Conservation (phyloP, 1,139 yeast species). For the Blastobotrys malaysiensis region DNA sequence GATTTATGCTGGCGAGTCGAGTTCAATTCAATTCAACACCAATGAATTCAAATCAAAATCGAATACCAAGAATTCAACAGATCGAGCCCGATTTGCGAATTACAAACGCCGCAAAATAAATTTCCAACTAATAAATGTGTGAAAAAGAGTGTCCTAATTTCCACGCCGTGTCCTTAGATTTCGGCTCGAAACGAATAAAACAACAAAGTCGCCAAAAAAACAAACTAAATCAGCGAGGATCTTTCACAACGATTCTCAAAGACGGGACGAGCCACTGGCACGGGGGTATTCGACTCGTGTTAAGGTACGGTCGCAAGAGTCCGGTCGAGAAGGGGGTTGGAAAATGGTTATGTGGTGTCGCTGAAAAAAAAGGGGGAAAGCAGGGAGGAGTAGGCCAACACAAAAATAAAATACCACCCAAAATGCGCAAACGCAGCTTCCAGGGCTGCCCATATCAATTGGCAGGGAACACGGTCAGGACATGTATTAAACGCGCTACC, state of each 20-base stretch:
- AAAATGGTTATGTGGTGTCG: neutral
- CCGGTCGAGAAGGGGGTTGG: neutral
- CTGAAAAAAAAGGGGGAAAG: neutral
- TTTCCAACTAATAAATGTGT: too few relatives aligned
- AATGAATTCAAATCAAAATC: too few relatives aligned
- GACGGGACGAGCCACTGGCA: neutral
- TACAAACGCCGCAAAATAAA: too few relatives aligned
- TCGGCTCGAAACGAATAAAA: too few relatives aligned
- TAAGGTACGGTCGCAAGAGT: neutral
- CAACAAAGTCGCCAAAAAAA: neutral
- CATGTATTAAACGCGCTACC: too few relatives aligned
- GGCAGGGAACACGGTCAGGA: neutral
- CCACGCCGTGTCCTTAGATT: conserved; percentile 7
- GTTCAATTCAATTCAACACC: too few relatives aligned
- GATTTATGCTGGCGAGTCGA: too few relatives aligned
- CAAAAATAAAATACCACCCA: neutral
- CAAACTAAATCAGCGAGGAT: neutral
- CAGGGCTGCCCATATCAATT: neutral
- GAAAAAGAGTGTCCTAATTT: too few relatives aligned
- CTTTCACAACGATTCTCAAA: neutral
- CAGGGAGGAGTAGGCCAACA: neutral
- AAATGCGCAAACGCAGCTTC: neutral
- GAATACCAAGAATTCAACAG: too few relatives aligned
- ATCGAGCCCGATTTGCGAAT: too few relatives aligned
- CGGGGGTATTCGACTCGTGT: neutral